Conservation (phyloP, 2,329 filamentous ascomycete genomes). For the Colletotrichum liaoningense region DNA sequence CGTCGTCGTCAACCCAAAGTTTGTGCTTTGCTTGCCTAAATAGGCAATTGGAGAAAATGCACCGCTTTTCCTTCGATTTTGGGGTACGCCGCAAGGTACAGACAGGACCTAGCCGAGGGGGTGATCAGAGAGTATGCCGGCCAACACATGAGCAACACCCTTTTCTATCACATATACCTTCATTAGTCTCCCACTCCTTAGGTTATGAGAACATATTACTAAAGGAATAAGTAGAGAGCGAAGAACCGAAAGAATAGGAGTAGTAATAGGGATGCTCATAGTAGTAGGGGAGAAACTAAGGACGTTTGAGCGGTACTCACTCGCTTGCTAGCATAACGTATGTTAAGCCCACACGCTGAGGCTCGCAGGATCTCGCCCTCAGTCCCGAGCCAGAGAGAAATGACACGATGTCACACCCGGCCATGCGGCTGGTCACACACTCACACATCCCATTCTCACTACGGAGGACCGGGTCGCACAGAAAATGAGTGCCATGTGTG, state of each 20-base stretch:
- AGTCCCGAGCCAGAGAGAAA: conserved; percentile 7
- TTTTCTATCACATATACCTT: too few species aligned
- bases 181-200: too few species aligned
- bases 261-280: too few species aligned
- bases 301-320: too few species aligned
- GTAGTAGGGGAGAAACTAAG: too few species aligned
- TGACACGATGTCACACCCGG: conserved; percentile 25
- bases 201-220: too few species aligned
- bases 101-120: background rate
- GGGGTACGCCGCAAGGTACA: background rate
- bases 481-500: background rate
- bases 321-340: background rate
- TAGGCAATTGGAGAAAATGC: conserved; percentile 22
- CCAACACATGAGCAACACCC: too few species aligned
- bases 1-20: conserved; percentile 33
- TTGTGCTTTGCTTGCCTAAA: conserved; percentile 2
- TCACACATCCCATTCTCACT: background rate
- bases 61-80: conserved; percentile 8
- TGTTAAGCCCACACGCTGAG: background rate
- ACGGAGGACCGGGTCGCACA: conserved; percentile 17
- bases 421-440: conserved; percentile 30
- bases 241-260: too few species aligned
- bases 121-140: too few species aligned
- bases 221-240: too few species aligned
- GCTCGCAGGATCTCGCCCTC: conserved; percentile 1